Percentiles rank a stretch among this genome's conserved stretches.
Conservation (phyloP, 768 basidiomycete genomes). For the Leucocoprinus birnbaumii region DNA sequence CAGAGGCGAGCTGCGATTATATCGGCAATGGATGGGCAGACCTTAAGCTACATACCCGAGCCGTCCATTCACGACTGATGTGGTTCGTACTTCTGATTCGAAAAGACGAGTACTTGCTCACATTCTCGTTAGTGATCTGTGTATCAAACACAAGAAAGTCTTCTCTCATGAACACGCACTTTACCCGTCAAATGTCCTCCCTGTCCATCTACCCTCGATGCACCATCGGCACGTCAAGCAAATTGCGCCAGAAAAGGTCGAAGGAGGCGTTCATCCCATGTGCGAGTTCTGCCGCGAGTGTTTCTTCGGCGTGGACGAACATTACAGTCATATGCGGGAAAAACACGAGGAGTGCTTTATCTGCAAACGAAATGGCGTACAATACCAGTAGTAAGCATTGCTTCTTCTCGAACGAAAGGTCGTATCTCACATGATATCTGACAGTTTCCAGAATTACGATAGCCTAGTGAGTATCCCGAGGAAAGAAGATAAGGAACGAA, state of each 20-base stretch:
- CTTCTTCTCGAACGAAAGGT: not conserved
- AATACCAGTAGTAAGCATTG: constrained; percentile 86
- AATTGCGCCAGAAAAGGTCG: constrained; percentile 50
- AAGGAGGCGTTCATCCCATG: constrained; percentile 72
- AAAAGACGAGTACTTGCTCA: not conserved
- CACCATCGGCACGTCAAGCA: constrained; percentile 36
- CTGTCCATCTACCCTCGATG: constrained; percentile 76
- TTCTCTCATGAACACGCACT: constrained; percentile 93
- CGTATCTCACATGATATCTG: not conserved
- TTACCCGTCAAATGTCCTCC: constrained; percentile 62
- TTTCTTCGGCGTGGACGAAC: constrained; percentile 89
- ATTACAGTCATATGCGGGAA: constrained; percentile 93
- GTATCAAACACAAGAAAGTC: constrained; percentile 87
- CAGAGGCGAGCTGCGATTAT: constrained; percentile 79
- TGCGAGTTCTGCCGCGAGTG: constrained; percentile 93
- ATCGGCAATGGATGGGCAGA: constrained; percentile 88
- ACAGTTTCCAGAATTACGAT: constrained; percentile 78
- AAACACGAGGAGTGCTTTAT: constrained; percentile 95
- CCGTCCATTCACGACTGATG: constrained; percentile 70
- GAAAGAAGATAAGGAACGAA: constrained; percentile 3
- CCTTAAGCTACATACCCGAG: constrained; percentile 80
- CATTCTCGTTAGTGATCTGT: constrained; percentile 62
- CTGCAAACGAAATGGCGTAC: constrained; percentile 78
- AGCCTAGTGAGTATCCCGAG: constrained; percentile 50
- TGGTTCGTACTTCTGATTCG: constrained; percentile 54